Base-by-base conservation (phyloP, 768 basidiomycete genomes). In the Xerocomus potaroensis region DNA sequence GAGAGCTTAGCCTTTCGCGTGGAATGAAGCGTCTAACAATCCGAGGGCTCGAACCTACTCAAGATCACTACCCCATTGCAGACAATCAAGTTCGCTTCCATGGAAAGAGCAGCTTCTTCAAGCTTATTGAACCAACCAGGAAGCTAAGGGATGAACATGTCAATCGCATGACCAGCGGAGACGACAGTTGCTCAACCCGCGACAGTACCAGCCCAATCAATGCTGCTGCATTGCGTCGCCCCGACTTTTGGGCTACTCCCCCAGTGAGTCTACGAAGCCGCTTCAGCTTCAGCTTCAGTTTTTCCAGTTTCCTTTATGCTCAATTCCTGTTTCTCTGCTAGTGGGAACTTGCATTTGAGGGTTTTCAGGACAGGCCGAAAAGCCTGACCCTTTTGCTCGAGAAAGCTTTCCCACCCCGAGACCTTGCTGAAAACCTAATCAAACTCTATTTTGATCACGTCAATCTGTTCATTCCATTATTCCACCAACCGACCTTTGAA, bases 401-500 rank as follows among this genome's bases (percentile, higher is more conserved):
- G 33, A 63, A 69, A n/a, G 50, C 60, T 58, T 83, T 87, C 39
- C 91, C 90, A 31, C 78, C 87, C 0, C 57, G 65, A 14, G 82
- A 84, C 48, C 76, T 91, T 15, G 76, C 76, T 8, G 58, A 65
- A 23, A 60, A 54, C 15, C 72, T 96, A 24, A 78, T 93, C 53
- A 68, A 78, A 31, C 68, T 83, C 23, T 92, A 80, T 61, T 95
- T 95, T 55, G 53, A 66, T 3, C 71, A 81, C 48, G 63, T 74
- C 41, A 86, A 91, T 57, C 57, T 61, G 23, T 69, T 78, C 29
- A 72, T 80, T 45, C 87, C 88, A 8, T 65, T 92, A 16, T 69
- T 93, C 23, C 87, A 91, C 58, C 75, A 74, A 18, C 80, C 80
- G 5, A 81, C 83, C 0, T 91, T 93, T 57, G 69, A 79, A 30